A percentile compares a stretch with the other conserved stretches of the same genome.
Evolutionary conservation across 2,329 filamentous ascomycete species (phyloP).

Genomic region (Chrysosporium queenslandicum): DNA sequence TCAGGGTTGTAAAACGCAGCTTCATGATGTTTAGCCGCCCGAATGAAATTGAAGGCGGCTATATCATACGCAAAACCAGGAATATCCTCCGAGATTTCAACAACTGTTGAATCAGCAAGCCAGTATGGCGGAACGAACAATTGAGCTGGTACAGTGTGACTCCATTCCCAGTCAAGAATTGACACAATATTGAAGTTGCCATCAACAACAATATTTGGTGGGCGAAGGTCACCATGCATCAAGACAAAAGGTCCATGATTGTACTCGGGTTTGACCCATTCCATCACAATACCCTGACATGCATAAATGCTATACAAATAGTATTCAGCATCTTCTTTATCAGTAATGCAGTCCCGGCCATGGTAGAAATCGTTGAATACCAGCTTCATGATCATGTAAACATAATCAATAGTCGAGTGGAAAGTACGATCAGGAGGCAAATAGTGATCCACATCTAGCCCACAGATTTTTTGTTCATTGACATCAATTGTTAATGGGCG

Average conservation of each 20-base stretch:
- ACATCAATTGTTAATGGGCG: slow-evolving; percentile 7
- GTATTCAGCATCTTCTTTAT: slow-evolving; percentile 12
- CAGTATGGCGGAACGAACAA: slow-evolving; percentile 10
- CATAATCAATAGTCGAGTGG: slow-evolving; percentile 12
- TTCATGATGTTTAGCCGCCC: too few species aligned
- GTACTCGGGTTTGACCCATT: slow-evolving; percentile 12
- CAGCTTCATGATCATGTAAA: not conserved
- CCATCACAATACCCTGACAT: slow-evolving; percentile 10
- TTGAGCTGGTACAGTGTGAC: slow-evolving; percentile 10
- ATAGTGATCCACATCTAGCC: not conserved
- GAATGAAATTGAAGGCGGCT: too few species aligned
- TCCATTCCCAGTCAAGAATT: slow-evolving; percentile 13
- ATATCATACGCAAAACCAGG: too few species aligned
- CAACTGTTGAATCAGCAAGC: not conserved
- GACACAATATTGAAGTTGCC: slow-evolving; percentile 10
- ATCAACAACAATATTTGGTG: slow-evolving; percentile 14
- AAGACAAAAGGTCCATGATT: slow-evolving; percentile 14
- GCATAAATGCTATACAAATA: slow-evolving; percentile 13
- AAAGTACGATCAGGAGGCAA: slow-evolving; percentile 9
- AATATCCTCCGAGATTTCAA: not conserved
- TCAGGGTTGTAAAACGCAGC: not conserved
- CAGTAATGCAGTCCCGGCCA: slow-evolving; percentile 1
- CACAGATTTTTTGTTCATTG: slow-evolving; percentile 11
- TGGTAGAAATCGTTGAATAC: slow-evolving; percentile 9
- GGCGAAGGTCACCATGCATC: slow-evolving; percentile 16